These are phyloP conservation scores for Ceriops tagal DNA, from an alignment of 345 rosid species.

Conservation along the genomic window DNA sequence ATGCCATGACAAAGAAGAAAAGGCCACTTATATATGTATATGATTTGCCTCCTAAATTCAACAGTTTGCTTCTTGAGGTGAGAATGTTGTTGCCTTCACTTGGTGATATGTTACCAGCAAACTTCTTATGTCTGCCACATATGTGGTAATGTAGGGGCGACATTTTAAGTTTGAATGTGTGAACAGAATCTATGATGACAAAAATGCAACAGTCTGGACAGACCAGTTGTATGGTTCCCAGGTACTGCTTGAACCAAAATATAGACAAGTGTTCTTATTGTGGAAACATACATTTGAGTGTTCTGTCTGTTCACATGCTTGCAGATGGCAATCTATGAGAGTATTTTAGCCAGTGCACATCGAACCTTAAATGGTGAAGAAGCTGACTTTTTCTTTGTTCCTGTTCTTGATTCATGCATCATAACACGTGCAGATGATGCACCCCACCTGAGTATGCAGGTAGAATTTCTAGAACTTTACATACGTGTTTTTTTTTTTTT, in stretches of 20 bases:
- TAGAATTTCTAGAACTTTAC: slow-evolving; percentile 21
- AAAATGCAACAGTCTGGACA: slow-evolving; percentile 82
- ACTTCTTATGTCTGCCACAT: slow-evolving; percentile 18
- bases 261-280: slow-evolving; percentile 11
- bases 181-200: slow-evolving; percentile 74
- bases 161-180: slow-evolving; percentile 88
- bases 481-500: neutral
- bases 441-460: slow-evolving; percentile 80
- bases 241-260: slow-evolving; percentile 41
- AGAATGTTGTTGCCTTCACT: slow-evolving; percentile 18
- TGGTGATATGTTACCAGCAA: slow-evolving; percentile 11
- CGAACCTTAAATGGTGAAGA: slow-evolving; percentile 92
- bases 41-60: slow-evolving; percentile 91
- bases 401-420: slow-evolving; percentile 96
- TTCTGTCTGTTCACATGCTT: slow-evolving; percentile 11
- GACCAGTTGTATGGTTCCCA: slow-evolving; percentile 89
- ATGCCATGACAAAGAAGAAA: slow-evolving; percentile 61
- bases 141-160: slow-evolving; percentile 60
- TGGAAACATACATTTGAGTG: neutral
- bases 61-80: slow-evolving; percentile 95
- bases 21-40: slow-evolving; percentile 91
- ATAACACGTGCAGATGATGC: slow-evolving; percentile 91
- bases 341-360: slow-evolving; percentile 69
- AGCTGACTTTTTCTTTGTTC: slow-evolving; percentile 96
- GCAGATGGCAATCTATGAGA: slow-evolving; percentile 95